phyloP scores from a whole-genome alignment of 345 rosid species.

The Eucalyptus rudis region DNA sequence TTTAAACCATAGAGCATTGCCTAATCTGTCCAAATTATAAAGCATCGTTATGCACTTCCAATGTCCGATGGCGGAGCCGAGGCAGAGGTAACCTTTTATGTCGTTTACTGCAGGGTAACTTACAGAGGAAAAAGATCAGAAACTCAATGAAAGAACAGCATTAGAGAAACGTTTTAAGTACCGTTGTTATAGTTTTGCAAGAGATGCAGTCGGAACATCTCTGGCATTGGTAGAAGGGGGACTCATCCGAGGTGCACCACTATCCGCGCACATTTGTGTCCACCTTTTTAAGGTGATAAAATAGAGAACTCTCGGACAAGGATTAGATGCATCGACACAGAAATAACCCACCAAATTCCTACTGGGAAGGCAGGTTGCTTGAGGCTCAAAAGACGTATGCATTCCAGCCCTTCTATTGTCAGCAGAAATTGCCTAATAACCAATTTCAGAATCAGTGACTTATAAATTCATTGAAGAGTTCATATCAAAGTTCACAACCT shows the following conservation, averaged over 20 bases:
- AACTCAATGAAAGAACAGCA: background rate
- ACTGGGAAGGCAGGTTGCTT: background rate
- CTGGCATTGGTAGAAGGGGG: background rate
- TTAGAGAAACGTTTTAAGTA: no score
- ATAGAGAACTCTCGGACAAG: background rate
- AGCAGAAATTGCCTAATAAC: background rate
- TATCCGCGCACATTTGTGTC: background rate
- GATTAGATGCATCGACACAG: background rate
- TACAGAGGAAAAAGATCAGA: background rate
- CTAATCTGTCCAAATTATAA: background rate
- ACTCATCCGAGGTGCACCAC: background rate
- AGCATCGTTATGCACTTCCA: background rate
- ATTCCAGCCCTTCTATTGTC: constrained; percentile 6
- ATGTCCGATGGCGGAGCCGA: background rate
- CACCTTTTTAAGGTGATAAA: background rate
- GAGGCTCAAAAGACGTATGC: constrained; percentile 12
- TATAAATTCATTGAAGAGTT: background rate
- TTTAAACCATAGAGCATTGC: background rate
- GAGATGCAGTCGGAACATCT: background rate
- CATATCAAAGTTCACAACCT: background rate
- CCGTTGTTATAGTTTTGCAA: background rate
- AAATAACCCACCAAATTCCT: background rate
- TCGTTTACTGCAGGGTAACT: background rate
- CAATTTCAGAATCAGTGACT: background rate
- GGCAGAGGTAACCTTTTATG: background rate